Conservation (phyloP, 176 grass and related monocot species). For the Musa beccarii region DNA sequence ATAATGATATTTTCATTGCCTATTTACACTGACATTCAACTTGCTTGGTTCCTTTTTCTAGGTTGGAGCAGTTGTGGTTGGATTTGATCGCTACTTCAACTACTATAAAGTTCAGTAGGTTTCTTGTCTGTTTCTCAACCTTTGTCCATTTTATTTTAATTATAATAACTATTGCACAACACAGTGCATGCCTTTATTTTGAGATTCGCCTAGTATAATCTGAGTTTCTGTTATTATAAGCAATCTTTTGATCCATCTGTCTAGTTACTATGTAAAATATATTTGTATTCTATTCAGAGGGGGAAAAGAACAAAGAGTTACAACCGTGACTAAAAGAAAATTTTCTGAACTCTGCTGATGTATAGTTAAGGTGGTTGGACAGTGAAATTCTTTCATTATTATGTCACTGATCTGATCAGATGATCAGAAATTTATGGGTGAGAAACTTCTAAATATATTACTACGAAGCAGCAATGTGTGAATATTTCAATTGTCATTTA, state of each 20-base stretch:
- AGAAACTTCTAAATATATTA: neutral
- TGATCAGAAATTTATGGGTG: neutral
- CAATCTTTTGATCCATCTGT: neutral
- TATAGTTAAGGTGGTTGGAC: neutral
- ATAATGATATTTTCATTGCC: neutral
- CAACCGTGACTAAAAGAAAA: no score
- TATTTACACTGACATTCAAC: neutral
- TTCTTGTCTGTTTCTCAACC: constrained; percentile 8
- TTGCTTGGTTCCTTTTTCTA: constrained; percentile 29
- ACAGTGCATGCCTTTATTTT: neutral
- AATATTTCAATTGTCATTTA: neutral
- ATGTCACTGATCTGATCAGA: neutral
- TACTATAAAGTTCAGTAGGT: constrained; percentile 99
- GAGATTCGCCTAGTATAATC: neutral
- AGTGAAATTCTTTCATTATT: neutral
- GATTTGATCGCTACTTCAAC: constrained; percentile 95
- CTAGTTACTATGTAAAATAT: neutral
- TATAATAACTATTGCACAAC: neutral
- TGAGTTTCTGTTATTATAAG: neutral
- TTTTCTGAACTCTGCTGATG: neutral
- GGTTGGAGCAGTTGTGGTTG: constrained; percentile 96
- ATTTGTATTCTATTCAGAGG: neutral
- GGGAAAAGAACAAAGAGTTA: no score
- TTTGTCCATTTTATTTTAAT: neutral
- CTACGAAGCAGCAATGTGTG: neutral